Evolutionary conservation across 2,329 filamentous ascomycete species (phyloP), one percentile per base, ranked within the genome.

Genomic region (Diaporthe ampelina): DNA sequence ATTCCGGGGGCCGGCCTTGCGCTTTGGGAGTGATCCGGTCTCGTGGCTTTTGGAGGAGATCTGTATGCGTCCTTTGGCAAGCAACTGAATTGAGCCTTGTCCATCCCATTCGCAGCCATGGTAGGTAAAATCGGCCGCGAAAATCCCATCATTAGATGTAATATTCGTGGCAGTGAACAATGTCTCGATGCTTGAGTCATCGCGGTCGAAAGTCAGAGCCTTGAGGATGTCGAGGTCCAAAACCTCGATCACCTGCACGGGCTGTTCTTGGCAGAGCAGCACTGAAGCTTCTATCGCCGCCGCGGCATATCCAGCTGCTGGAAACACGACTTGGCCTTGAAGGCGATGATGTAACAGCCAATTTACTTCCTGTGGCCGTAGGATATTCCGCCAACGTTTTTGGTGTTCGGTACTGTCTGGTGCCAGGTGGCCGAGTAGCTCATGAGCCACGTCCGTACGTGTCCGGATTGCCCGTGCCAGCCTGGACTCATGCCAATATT

Each of bases 271-370:
- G 11, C 26, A 0, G 17, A 35, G 11, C 13, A 26, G 3, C 61
- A 15, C 59, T 35, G 70, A 37, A 0, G 80, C 77, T 26, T 81
- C 78, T 0, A 80, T 4, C 1, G 76, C 77, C 59, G 72, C 74
- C 7, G 75, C 73, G 29, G 78, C 70, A 48, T 79, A 80, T 0
- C 76, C 78, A 0, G 79, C 76, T 0, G 76, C 81, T 0, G 86
- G 86, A 48, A 86, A 86, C 0, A 87, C 77, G 11, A 81, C 76
- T 15, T 83, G 76, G 0, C 79, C 77, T n/a, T 83, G 79, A 17
- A 80, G 26, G 7, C 76, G 69, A 43, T 88, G 85, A 6, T 84
- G 81, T 0, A 74, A 43, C 1, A 87, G 76, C 86, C 86, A 88
- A 0, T 79, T 77, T 0, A 82, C 70, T 21, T 83, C 79, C 0